Base-by-base conservation (phyloP, 1,139 yeast genomes). In the Zygotorulaspora mrakii region DNA sequence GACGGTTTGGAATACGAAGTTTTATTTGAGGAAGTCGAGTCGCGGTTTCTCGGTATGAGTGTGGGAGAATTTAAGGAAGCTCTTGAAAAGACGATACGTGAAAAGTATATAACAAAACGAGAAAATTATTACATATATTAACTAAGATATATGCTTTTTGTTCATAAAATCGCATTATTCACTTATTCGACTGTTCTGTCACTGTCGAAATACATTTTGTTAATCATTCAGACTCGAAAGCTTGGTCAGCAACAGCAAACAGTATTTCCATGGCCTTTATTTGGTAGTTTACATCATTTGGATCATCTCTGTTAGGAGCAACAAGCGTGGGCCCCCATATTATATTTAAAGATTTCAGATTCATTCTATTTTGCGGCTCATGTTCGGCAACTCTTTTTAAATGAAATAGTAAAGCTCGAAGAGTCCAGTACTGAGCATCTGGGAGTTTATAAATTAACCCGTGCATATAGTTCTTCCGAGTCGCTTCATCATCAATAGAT, bases 321-420 rank as follows among this genome's bases (percentile, higher is more conserved):
- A 91, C 73, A 36, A 91, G 66, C 2, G 87, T 86, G 9, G 96
- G 95, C 0, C 96, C 96, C 97, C 98, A 91, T 37, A 89, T 87
- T 35, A 84, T 84, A 33, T 94, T 83, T 53, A 89, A 65, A 42
- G 82, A 81, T 55, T 80, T 82, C 39, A 80, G 71, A 33, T 80
- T 79, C 98, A 91, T 91, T 58, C 94, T 73, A 57, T 87, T 87
- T 25, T 66, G 56, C 10, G 73, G 70, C 55, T 80, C 82, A 45
- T 79, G 73, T 17, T 76, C 73, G 22, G 83, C 79, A 6, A 91
- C 82, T 39, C 82, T 76, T 52, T 83, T 80, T 50, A 91, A 73
- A 62, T 91, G 98, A 70, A 89, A 86, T 3, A 88, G 70, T 48
- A 91, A 69, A 27, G 87, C 78, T 53, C 97, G 70, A 52, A 91